Evolutionary conservation across 139 green algal species (phyloP), one percentile per base, ranked within the genome.

Genomic region (Picochlorum sp.): DNA sequence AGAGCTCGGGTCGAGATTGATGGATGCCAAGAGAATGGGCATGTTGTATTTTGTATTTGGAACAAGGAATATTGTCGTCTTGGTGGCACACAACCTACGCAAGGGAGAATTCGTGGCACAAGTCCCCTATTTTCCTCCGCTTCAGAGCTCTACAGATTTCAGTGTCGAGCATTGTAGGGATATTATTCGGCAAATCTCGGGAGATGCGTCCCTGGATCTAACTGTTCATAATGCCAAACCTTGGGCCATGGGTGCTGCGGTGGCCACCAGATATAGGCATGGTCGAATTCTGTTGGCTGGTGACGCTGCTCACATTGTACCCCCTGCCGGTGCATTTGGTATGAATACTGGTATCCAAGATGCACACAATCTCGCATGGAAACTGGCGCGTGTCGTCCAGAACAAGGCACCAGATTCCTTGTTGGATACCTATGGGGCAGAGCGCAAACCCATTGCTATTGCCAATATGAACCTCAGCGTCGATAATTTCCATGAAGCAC

Each of bases 41-140:
- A 98, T 98, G 92, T 80, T 98, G 47, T 98, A 98, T 76, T 98
- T 98, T 73, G 83, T 95, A 4, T 97, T 92, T 83, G 91, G 86
- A 44, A 41, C 64, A 0, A 59, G 79, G 9, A 81, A 85, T 24
- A 84, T 97, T 41, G 79, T 74, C 1, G 90, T 96, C 56, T 45
- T 98, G 45, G 89, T 98, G 49, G 92, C 88, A 11, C 92, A 98
- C 71, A 74, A 90, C 67, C 65, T 98, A 0, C 6, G 38, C 0
- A 9, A 60, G 5, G 92, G 90, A 1, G 92, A 97, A 68, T 97
- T 97, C 79, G 92, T 98, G 55, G 88, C 82, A 4, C 91, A 97
- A 81, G 83, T 97, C 23, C 91, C 91, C 1, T 92, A 82, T 80
- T 96, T 90, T 59, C 87, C 91, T 10, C 91, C 91, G 0, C 63